Conservation (phyloP, 2,329 filamentous ascomycete species). For the Aplosporella prunicola region DNA sequence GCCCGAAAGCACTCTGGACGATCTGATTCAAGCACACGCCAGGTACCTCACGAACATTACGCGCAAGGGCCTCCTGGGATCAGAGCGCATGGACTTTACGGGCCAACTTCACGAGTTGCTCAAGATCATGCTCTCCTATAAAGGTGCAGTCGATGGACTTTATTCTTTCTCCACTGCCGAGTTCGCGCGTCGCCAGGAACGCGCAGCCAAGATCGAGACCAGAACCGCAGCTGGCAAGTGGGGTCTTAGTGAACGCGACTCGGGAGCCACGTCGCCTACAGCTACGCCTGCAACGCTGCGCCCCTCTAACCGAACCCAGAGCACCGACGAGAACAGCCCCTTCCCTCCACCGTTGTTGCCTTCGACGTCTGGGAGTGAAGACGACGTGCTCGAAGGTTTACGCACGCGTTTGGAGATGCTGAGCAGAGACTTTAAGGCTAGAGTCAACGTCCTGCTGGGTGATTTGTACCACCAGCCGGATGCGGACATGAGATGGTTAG, state of each 20-base stretch:
- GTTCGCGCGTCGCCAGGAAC: constrained; percentile 84
- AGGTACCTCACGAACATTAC: constrained; percentile 90
- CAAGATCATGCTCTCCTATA: constrained; percentile 87
- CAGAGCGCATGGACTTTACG: constrained; percentile 63
- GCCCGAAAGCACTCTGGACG: constrained; percentile 85
- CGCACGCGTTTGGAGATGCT: constrained; percentile 64
- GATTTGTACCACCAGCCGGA: constrained; percentile 91
- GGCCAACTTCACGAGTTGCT: constrained; percentile 85
- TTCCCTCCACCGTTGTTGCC: constrained; percentile 31
- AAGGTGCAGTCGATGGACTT: constrained; percentile 84
- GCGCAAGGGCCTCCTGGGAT: constrained; percentile 85
- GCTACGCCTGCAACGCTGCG: constrained; percentile 21
- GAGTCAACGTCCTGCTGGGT: constrained; percentile 73
- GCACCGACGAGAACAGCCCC: constrained; percentile 32
- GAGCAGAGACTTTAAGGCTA: constrained; percentile 63
- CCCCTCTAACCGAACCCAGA: constrained; percentile 17
- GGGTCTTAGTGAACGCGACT: constrained; percentile 50
- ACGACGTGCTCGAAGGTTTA: constrained; percentile 57
- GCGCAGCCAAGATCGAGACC: constrained; percentile 60
- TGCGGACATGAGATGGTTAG: constrained; percentile 89
- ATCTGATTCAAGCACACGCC: constrained; percentile 84
- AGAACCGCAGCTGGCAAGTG: constrained; percentile 55
- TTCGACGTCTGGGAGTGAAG: constrained; percentile 28
- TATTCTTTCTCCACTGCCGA: constrained; percentile 94
- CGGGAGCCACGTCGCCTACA: constrained; percentile 17